phyloP scores from a whole-genome alignment of 768 basidiomycete genomes.

The Cyclocybe aegerita region DNA sequence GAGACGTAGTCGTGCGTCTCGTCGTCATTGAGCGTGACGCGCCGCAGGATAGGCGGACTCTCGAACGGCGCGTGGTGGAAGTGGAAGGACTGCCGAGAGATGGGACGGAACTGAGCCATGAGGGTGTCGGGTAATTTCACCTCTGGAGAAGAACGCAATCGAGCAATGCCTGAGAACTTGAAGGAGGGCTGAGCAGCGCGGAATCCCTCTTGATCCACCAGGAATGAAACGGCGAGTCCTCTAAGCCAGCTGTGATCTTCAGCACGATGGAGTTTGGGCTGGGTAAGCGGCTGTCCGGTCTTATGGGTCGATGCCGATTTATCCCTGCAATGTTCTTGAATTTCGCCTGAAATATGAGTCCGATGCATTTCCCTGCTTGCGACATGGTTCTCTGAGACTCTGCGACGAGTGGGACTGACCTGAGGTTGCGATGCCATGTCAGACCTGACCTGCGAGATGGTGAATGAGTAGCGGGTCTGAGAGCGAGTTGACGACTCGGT shows the following conservation, averaged over 20 bases:
- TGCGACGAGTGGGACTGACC: not conserved
- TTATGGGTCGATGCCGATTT: not conserved
- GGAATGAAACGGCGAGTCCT: conserved; percentile 54
- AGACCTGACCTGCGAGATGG: not conserved
- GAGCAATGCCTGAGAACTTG: conserved; percentile 51
- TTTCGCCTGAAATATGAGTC: conserved; percentile 1
- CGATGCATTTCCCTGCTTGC: conserved; percentile 2
- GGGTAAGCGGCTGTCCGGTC: not conserved
- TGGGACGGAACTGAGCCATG: conserved; percentile 66
- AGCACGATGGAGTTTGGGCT: conserved; percentile 26
- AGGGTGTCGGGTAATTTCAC: conserved; percentile 37
- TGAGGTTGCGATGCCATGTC: not conserved
- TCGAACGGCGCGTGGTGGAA: conserved; percentile 77
- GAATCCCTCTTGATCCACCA: conserved; percentile 86
- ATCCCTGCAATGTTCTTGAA: not conserved
- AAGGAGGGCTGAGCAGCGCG: conserved; percentile 61
- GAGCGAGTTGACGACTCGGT: not conserved
- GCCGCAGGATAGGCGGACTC: conserved; percentile 64
- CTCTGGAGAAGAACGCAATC: conserved; percentile 25
- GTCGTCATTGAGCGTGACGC: conserved; percentile 65
- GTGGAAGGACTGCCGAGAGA: conserved; percentile 52
- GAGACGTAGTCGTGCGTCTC: conserved; percentile 75
- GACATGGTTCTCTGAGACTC: conserved; percentile 3
- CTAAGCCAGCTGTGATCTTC: conserved; percentile 52
- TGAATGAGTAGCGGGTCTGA: not conserved